Conservation (phyloP, 2,329 filamentous ascomycete species). For the Colletotrichum sp. region DNA sequence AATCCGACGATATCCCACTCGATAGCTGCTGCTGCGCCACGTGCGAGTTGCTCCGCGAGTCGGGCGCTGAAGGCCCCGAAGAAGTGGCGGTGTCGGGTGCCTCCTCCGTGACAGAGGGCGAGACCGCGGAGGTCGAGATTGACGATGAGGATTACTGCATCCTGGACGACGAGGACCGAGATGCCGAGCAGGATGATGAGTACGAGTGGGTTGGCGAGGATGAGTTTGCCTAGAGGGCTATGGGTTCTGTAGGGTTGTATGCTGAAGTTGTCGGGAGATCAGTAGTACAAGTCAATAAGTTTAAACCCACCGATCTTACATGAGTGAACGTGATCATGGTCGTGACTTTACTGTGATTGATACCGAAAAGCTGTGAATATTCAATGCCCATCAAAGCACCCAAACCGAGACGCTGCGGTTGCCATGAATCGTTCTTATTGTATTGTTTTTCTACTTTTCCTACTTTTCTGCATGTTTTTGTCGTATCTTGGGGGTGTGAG, state of each 20-base stretch:
- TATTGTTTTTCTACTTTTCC: neutral
- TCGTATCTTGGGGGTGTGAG: neutral
- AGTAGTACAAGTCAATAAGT: neutral
- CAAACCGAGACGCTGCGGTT: neutral
- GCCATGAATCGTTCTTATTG: neutral
- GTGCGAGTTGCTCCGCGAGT: neutral
- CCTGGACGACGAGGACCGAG: neutral
- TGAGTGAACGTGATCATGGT: neutral
- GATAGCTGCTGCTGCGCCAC: neutral
- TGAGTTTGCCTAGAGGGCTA: neutral
- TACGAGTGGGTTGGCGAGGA: neutral
- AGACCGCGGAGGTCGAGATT: neutral
- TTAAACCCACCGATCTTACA: neutral
- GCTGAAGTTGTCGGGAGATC: neutral
- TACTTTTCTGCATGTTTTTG: neutral
- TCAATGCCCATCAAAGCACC: neutral
- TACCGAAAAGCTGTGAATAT: neutral
- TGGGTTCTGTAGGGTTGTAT: neutral
- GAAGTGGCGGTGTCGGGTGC: neutral
- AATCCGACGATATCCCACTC: neutral
- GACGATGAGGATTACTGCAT: neutral
- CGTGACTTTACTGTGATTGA: neutral
- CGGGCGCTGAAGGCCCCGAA: neutral
- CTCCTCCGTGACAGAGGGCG: neutral
- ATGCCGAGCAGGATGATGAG: neutral